phyloP scores from a whole-genome alignment of 306 rosid genomes.

The Echinosophora koreensis region DNA sequence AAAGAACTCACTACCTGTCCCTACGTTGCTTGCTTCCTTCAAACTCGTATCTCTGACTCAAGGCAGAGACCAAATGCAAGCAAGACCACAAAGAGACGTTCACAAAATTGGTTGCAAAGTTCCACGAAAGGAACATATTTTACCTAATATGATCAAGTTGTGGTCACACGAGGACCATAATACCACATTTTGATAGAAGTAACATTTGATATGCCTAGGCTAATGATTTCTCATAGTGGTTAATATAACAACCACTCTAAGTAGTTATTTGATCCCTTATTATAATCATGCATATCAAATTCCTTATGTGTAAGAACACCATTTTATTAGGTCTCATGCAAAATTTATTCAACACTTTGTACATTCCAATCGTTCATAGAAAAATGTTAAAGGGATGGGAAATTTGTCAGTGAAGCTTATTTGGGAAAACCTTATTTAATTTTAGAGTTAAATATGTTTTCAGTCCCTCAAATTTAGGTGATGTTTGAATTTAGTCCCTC shows the following conservation, averaged over 20 bases:
- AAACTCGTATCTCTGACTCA: conserved; percentile 54
- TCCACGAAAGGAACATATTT: background rate
- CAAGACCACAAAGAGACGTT: conserved; percentile 8
- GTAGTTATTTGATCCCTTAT: background rate
- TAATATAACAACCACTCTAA: background rate
- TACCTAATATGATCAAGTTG: conserved; percentile 33
- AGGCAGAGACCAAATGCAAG: conserved; percentile 32
- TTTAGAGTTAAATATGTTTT: too few species aligned
- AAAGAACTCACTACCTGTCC: conserved; percentile 50
- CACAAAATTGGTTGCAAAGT: conserved; percentile 37
- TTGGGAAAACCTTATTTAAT: background rate
- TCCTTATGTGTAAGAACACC: background rate
- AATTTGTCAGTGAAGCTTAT: conserved; percentile 5
- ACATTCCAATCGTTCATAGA: conserved; percentile 1
- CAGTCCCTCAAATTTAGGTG: too few species aligned
- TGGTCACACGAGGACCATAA: background rate
- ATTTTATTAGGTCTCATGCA: conserved; percentile 24
- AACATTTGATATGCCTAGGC: conserved; percentile 9
- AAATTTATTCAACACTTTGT: background rate
- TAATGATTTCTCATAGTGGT: background rate
- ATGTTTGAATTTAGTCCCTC: too few species aligned
- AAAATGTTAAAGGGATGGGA: background rate
- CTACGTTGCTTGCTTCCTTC: conserved; percentile 56
- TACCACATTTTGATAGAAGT: conserved; percentile 2
- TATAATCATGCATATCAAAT: background rate